phyloP scores from a whole-genome alignment of 1,284 basidiomycete genomes.

The Tilletia setariae region DNA sequence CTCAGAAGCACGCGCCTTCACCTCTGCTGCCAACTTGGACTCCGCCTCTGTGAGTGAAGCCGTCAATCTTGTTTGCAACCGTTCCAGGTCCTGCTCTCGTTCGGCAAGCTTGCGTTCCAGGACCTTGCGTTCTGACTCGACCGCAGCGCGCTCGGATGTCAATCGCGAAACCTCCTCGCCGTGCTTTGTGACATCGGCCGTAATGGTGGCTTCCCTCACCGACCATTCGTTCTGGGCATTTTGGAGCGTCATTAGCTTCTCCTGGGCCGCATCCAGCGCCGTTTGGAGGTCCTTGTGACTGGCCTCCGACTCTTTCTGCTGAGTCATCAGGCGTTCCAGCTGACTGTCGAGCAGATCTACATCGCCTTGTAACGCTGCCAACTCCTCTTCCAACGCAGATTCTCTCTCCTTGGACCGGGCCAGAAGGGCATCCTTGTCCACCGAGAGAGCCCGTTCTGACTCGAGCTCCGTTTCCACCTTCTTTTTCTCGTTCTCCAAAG shows the following conservation, averaged over 20 bases:
- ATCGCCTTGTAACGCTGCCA: slow-evolving; percentile 74
- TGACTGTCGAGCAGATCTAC: slow-evolving; percentile 80
- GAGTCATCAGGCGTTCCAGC: slow-evolving; percentile 69
- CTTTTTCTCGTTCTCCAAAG: slow-evolving; percentile 43
- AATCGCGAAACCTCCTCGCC: slow-evolving; percentile 33
- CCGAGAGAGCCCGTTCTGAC: slow-evolving; percentile 72
- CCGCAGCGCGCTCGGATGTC: slow-evolving; percentile 30
- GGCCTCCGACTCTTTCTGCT: slow-evolving; percentile 54
- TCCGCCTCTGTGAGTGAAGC: slow-evolving; percentile 68
- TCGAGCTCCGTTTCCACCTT: slow-evolving; percentile 73
- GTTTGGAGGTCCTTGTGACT: slow-evolving; percentile 69
- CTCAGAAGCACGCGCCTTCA: slow-evolving; percentile 57
- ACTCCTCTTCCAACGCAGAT: slow-evolving; percentile 77
- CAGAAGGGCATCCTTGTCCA: slow-evolving; percentile 82
- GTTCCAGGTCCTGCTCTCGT: slow-evolving; percentile 73
- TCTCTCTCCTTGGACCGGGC: slow-evolving; percentile 81
- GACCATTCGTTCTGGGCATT: slow-evolving; percentile 70
- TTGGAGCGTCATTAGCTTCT: slow-evolving; percentile 76
- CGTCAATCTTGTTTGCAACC: slow-evolving; percentile 75
- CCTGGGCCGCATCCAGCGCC: slow-evolving; percentile 76
- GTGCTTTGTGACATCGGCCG: slow-evolving; percentile 38
- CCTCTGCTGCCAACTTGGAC: slow-evolving; percentile 68
- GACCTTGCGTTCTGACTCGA: slow-evolving; percentile 63
- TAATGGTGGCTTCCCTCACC: slow-evolving; percentile 59
- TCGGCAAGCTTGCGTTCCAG: slow-evolving; percentile 69